Evolutionary conservation across 1,139 yeast species (phyloP).

Genomic region (Wickerhamiella pararugosa): DNA sequence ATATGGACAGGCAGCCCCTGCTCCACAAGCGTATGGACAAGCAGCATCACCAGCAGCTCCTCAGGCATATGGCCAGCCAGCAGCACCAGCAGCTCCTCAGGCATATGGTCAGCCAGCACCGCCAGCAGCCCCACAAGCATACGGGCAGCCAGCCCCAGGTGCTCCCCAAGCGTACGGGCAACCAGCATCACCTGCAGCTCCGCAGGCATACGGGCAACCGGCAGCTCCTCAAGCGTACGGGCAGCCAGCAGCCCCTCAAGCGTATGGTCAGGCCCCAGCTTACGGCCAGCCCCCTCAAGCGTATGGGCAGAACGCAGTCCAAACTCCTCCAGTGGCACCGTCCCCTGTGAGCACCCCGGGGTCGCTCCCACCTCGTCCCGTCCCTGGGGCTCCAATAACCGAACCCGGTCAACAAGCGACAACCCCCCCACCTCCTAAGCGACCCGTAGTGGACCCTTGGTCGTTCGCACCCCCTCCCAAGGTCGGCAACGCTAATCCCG

Average conservation of each 20-base stretch:
- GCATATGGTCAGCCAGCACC: slow-evolving; percentile 1
- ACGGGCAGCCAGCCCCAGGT: slow-evolving; percentile 29
- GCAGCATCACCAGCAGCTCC: too few species aligned
- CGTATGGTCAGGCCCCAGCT: slow-evolving; percentile 9
- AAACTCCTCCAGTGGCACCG: slow-evolving; percentile 1
- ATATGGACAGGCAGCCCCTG: neutral
- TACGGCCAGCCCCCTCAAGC: slow-evolving; percentile 10
- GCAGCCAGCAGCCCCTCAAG: slow-evolving; percentile 9
- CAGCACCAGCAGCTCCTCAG: neutral
- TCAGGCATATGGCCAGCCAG: neutral
- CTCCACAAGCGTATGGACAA: neutral
- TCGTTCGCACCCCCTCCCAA: slow-evolving; percentile 16
- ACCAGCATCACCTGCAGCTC: slow-evolving; percentile 9
- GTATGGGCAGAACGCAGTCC: slow-evolving; percentile 2
- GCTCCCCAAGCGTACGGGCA: slow-evolving; percentile 32
- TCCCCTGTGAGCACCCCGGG: slow-evolving; percentile 5
- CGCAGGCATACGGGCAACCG: slow-evolving; percentile 12
- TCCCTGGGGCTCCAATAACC: slow-evolving; percentile 4
- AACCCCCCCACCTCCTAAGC: slow-evolving; percentile 2
- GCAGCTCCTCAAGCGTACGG: slow-evolving; percentile 4
- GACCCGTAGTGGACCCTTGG: slow-evolving; percentile 9
- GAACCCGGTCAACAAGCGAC: neutral
- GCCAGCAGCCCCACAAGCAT: slow-evolving; percentile 2
- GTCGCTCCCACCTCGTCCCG: slow-evolving; percentile 8
- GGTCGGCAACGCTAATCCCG: slow-evolving; percentile 11